Evolutionary conservation across 768 basidiomycete genomes (phyloP).

Genomic region (Cystobasidium tubakii): DNA sequence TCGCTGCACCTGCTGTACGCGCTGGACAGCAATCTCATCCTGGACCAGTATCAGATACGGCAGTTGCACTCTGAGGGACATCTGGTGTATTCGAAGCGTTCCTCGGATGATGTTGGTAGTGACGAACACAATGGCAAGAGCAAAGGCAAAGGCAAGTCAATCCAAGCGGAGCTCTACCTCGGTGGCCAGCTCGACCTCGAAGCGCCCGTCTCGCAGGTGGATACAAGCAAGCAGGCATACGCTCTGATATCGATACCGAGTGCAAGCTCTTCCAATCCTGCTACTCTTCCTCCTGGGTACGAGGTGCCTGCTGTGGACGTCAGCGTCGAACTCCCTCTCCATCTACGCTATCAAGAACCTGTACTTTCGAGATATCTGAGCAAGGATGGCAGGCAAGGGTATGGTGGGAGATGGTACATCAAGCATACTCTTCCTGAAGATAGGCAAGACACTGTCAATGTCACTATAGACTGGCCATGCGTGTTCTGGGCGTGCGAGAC

Average conservation of each 20-base stretch:
- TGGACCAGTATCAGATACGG: conserved; percentile 39
- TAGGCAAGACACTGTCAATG: background rate
- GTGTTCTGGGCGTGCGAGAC: conserved; percentile 41
- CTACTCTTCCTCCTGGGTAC: conserved; percentile 12
- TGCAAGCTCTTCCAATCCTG: background rate
- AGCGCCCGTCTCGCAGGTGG: conserved; percentile 19
- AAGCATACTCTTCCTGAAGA: background rate
- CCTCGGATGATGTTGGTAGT: background rate
- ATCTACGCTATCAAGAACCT: conserved; percentile 39
- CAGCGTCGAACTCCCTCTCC: conserved; percentile 35
- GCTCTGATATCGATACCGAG: conserved; percentile 20
- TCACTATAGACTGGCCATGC: conserved; percentile 31
- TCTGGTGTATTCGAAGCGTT: conserved; percentile 22
- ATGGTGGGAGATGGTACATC: conserved; percentile 23
- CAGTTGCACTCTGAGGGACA: conserved; percentile 28
- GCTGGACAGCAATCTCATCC: conserved; percentile 32
- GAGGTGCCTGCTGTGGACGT: background rate
- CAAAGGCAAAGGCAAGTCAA: conserved; percentile 23
- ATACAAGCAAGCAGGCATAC: background rate
- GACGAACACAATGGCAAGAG: background rate
- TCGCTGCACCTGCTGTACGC: conserved; percentile 18
- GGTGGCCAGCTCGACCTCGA: conserved; percentile 39
- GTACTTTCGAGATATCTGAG: conserved; percentile 24
- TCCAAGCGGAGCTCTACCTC: conserved; percentile 23
- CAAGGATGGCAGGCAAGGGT: conserved; percentile 7